Evolutionary conservation across 2,329 filamentous ascomycete species (phyloP), one percentile per base, ranked within the genome.

Genomic region (Fusarium secorum): DNA sequence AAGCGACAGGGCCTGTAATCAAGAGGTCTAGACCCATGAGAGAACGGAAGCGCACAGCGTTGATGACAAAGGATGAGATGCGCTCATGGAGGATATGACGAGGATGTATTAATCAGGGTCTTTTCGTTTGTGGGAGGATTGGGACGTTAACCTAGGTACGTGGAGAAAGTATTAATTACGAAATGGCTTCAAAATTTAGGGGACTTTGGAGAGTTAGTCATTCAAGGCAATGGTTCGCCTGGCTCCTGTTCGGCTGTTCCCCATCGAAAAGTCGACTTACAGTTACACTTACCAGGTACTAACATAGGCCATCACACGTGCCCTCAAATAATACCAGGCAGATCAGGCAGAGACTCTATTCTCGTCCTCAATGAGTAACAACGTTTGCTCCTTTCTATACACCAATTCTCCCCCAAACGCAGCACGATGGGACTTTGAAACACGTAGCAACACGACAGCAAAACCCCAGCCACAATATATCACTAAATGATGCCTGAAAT

Each of bases 331-430:
- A 32, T 26, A 26, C 60, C 71, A 74, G 73, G 73, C 66, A 75
- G 61, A 66, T 58, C 66, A 75, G 73, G 73, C 73, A 75, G 73
- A 71, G 55, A 65, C 67, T 61, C 60, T 55, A 60, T 62, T 69
- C 42, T 60, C 60, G 45, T 60, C 52, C 51, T 48, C 30, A 53
- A 52, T 41, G 57, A 68, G 57, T 52, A 60, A 68, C 52, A 53
- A 41, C 36, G 26, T 52, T 51, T 62, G n/a, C 45, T 46, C 32
- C 28, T 11, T 17, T 60, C 30, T 15, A n/a, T 33, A 30, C 28
- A 42, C 41, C 32, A 54, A 45, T 45, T 28, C 20, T 46, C 28
- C 33, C 42, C 38, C 28, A 22, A 45, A 44, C 38, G 26, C 53
- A 48, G 39, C 38, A 56, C 44, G 44, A 68, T 45, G 54, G 65